Conservation (phyloP, 495 filamentous ascomycete species). For the Ramalina intermedia region DNA sequence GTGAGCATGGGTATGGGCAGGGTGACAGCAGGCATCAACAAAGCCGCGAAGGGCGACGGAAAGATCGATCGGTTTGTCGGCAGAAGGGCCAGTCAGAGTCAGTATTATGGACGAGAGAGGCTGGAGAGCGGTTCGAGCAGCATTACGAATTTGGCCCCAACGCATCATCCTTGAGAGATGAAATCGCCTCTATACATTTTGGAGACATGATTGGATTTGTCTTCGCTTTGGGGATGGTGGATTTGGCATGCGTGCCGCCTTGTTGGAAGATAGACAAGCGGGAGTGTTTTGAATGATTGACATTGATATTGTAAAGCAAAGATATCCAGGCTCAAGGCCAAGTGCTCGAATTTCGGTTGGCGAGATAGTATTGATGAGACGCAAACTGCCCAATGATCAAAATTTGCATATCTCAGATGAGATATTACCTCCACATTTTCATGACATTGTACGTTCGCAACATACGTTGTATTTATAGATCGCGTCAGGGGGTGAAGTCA, state of each 20-base stretch:
- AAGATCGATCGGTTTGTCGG: slow-evolving; percentile 4
- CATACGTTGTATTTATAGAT: too few relatives aligned
- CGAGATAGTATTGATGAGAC: too few relatives aligned
- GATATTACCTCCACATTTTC: too few relatives aligned
- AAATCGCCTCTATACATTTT: not conserved
- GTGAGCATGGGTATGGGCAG: not conserved
- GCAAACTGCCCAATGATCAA: too few relatives aligned
- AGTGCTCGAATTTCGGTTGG: too few relatives aligned
- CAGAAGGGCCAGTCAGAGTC: slow-evolving; percentile 7
- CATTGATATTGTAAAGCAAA: not conserved
- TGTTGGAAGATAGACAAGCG: too few relatives aligned
- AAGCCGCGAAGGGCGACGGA: not conserved
- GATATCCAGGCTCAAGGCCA: not conserved
- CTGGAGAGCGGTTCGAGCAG: slow-evolving; percentile 10
- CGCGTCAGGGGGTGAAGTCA: too few relatives aligned
- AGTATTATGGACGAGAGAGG: not conserved
- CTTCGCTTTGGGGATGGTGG: not conserved
- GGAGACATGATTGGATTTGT: not conserved
- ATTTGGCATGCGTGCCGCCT: too few relatives aligned
- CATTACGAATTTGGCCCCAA: not conserved
- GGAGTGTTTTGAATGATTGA: too few relatives aligned
- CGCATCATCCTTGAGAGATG: not conserved
- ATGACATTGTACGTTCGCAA: too few relatives aligned
- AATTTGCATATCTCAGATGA: too few relatives aligned
- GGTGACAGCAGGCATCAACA: not conserved